Evolutionary conservation across 2,329 filamentous ascomycete genomes (phyloP).

Genomic region (Epichloe typhina): DNA sequence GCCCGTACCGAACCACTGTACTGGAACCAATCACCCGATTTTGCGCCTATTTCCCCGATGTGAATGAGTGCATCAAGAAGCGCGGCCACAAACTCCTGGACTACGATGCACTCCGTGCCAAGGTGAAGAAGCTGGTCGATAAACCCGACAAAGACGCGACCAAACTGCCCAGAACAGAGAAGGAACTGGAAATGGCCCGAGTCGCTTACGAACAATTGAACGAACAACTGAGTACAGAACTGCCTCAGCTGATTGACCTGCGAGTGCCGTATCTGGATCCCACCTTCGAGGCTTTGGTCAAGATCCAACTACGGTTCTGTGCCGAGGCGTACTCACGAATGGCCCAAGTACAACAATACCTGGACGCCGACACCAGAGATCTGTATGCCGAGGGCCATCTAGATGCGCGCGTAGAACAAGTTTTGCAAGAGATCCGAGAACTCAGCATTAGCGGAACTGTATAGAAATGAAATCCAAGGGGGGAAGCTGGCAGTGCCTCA

Average conservation of each 20-base stretch:
- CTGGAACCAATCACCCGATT: slow-evolving; percentile 92
- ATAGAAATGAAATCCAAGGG: slow-evolving; percentile 17
- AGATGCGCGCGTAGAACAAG: slow-evolving; percentile 85
- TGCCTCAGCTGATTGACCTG: slow-evolving; percentile 92
- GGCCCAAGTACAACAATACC: slow-evolving; percentile 98
- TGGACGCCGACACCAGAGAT: slow-evolving; percentile 89
- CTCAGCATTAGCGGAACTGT: slow-evolving; percentile 76
- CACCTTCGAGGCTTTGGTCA: slow-evolving; percentile 93
- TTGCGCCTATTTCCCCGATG: slow-evolving; percentile 96
- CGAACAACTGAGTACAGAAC: slow-evolving; percentile 82
- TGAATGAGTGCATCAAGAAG: slow-evolving; percentile 99
- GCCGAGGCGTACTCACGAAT: slow-evolving; percentile 95
- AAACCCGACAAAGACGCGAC: slow-evolving; percentile 98
- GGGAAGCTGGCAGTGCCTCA: neutral
- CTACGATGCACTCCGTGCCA: slow-evolving; percentile 89
- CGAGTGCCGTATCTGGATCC: slow-evolving; percentile 95
- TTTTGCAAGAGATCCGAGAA: slow-evolving; percentile 92
- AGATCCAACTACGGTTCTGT: slow-evolving; percentile 95
- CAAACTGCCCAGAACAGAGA: slow-evolving; percentile 89
- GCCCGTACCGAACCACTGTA: slow-evolving; percentile 86
- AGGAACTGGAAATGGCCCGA: slow-evolving; percentile 90
- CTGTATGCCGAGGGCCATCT: slow-evolving; percentile 90
- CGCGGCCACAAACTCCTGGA: slow-evolving; percentile 96
- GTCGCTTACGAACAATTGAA: slow-evolving; percentile 92
- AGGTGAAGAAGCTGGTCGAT: slow-evolving; percentile 92